These are phyloP conservation scores for Magnolia sinica DNA, from an alignment of 164 flowering plant genomes.

Conservation along the genomic window DNA sequence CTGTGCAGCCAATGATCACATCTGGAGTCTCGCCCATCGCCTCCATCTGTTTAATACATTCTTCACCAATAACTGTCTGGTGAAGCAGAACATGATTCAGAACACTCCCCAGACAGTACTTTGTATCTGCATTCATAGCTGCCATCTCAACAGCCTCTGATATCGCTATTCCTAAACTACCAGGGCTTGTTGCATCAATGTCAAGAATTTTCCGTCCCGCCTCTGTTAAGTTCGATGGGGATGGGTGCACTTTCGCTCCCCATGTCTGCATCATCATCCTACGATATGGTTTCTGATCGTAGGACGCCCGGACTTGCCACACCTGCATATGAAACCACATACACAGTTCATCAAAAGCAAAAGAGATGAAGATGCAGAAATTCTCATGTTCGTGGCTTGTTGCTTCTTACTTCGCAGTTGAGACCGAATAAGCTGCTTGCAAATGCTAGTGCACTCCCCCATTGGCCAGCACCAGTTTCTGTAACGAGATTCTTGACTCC, in stretches of 20 bases:
- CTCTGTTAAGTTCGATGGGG: constrained; percentile 77
- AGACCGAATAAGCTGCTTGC: constrained; percentile 78
- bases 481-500: constrained; percentile 87
- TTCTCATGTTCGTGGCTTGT: neutral
- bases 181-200: constrained; percentile 75
- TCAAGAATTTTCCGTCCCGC: constrained; percentile 66
- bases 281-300: constrained; percentile 89
- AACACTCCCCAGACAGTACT: constrained; percentile 92
- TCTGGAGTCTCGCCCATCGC: constrained; percentile 88
- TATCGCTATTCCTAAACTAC: constrained; percentile 91
- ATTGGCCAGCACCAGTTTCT: constrained; percentile 98
- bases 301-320: constrained; percentile 98
- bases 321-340: constrained; percentile 42
- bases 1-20: constrained; percentile 89
- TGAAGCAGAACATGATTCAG: constrained; percentile 91
- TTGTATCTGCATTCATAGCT: constrained; percentile 63
- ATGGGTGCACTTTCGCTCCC: constrained; percentile 97
- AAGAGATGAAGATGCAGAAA: neutral
- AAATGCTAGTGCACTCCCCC: constrained; percentile 93
- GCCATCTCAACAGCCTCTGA: constrained; percentile 97
- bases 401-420: constrained; percentile 61
- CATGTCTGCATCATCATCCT: constrained; percentile 96
- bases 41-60: constrained; percentile 90
- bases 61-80: constrained; percentile 94
- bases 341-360: neutral